Evolutionary conservation across 2,329 filamentous ascomycete genomes (phyloP).

Genomic region (Cladosporium cucumerinum): DNA sequence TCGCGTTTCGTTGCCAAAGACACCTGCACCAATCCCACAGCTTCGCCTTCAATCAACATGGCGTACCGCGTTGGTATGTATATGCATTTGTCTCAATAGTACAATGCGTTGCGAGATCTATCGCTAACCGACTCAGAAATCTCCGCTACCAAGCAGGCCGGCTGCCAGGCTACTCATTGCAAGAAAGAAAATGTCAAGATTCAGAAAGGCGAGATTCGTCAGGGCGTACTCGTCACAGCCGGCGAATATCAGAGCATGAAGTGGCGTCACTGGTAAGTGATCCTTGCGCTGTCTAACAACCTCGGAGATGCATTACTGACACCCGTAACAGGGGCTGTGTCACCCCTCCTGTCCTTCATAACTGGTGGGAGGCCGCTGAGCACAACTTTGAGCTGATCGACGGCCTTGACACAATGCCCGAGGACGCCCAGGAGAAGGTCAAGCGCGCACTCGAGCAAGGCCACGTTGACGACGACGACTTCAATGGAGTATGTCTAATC

Average conservation of each 20-base stretch:
- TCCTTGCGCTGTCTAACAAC: neutral
- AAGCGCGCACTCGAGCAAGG: slow-evolving; percentile 68
- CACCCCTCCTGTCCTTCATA: slow-evolving; percentile 68
- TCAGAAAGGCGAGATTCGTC: slow-evolving; percentile 71
- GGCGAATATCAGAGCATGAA: slow-evolving; percentile 60
- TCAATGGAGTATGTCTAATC: slow-evolving; percentile 69
- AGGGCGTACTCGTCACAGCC: slow-evolving; percentile 69
- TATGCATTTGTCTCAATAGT: neutral
- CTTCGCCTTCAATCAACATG: slow-evolving; percentile 19
- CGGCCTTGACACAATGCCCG: slow-evolving; percentile 72
- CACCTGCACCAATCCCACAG: neutral
- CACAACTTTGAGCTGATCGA: slow-evolving; percentile 67
- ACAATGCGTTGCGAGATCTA: neutral
- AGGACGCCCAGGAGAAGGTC: slow-evolving; percentile 70
- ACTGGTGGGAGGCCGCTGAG: slow-evolving; percentile 58
- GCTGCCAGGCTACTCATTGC: slow-evolving; percentile 70
- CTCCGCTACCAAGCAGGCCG: slow-evolving; percentile 67
- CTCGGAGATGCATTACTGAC: neutral
- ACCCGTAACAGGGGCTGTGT: slow-evolving; percentile 70
- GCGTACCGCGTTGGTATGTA: slow-evolving; percentile 30
- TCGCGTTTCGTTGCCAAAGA: neutral
- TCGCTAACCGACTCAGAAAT: slow-evolving; percentile 54
- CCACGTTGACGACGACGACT: slow-evolving; percentile 80
- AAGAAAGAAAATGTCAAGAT: slow-evolving; percentile 67
- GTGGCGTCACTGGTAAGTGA: slow-evolving; percentile 81